These are phyloP conservation scores for Coccomyxa sp. DNA, from an alignment of 139 green algal species.

Conservation along the genomic window DNA sequence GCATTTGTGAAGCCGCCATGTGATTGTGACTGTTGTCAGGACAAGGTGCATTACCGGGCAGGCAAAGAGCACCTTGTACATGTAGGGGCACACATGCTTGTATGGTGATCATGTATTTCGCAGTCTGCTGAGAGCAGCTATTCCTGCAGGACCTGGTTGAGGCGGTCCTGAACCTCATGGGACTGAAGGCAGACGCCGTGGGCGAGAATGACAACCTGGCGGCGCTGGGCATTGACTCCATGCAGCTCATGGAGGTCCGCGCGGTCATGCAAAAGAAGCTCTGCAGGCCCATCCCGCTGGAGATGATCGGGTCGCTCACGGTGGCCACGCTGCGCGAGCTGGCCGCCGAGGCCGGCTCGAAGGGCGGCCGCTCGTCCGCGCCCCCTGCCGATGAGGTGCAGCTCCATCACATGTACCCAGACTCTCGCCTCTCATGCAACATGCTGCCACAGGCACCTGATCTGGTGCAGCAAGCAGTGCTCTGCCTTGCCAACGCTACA, in stretches of 20 bases:
- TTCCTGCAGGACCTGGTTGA: neutral
- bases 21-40: neutral
- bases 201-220: neutral
- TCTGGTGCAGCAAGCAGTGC: no score
- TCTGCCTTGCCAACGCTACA: no score
- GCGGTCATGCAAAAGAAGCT: neutral
- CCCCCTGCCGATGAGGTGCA: no score
- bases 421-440: no score
- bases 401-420: no score
- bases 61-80: no score
- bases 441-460: no score
- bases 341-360: neutral
- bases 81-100: neutral
- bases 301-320: conserved; percentile 1
- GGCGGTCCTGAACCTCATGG: conserved; percentile 4
- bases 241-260: conserved; percentile 9
- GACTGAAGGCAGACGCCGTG: neutral
- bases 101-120: neutral
- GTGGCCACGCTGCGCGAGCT: neutral
- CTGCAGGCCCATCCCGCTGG: neutral
- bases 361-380: no score
- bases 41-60: no score
- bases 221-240: conserved; percentile 9
- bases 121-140: neutral
- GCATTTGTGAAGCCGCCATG: neutral